Evolutionary conservation across 371 early-diverging fungal species (phyloP).

Genomic region (Mucor velutinosus): DNA sequence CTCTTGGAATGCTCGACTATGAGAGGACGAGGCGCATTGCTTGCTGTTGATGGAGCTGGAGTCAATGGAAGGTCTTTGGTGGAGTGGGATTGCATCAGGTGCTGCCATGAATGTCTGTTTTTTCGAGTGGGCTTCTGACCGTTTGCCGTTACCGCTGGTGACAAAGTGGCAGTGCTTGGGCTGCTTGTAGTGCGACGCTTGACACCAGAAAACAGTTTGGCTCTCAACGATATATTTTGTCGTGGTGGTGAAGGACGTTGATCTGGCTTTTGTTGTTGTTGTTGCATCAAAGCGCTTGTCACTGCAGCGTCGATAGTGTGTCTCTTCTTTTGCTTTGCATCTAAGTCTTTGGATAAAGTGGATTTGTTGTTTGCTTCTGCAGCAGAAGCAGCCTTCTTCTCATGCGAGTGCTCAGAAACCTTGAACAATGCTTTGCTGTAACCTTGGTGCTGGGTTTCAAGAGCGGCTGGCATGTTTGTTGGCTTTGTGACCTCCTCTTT

Average conservation of each 20-base stretch:
- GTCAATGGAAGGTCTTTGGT: conserved; percentile 2
- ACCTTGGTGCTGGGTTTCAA: background rate
- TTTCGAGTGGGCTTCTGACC: background rate
- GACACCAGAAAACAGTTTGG: conserved; percentile 16
- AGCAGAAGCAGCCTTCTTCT: background rate
- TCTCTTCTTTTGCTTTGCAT: conserved; percentile 3
- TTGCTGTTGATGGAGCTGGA: background rate
- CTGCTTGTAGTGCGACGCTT: background rate
- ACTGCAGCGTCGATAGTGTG: conserved; percentile 8
- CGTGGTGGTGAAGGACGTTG: background rate
- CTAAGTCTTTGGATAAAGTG: too few species aligned
- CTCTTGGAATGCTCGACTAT: conserved; percentile 18
- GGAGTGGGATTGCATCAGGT: background rate
- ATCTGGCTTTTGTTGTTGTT: background rate
- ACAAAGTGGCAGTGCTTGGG: background rate
- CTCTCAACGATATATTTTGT: conserved; percentile 10
- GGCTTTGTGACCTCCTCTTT: background rate
- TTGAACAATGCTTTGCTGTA: background rate
- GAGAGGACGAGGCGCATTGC: background rate
- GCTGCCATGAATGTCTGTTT: conserved; percentile 17
- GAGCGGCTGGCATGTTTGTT: background rate
- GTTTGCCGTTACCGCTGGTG: background rate
- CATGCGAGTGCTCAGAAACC: background rate
- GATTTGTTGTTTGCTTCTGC: background rate
- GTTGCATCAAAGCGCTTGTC: background rate